Percentiles rank a stretch among this genome's conserved stretches.
Conservation (phyloP, 805 yeast species). For the Candida chauliodis region DNA sequence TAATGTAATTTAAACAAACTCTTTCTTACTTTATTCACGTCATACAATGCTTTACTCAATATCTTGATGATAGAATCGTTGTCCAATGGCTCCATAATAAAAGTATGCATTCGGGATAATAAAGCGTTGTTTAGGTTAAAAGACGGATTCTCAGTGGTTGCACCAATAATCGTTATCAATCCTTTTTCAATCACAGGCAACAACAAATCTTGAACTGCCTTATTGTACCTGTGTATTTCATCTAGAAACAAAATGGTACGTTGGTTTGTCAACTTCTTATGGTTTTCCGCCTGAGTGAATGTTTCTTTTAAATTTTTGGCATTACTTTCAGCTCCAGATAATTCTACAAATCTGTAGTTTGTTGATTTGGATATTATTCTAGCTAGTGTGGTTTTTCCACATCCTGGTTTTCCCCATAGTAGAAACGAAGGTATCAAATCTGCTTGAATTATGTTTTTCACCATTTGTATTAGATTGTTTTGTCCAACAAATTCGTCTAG, state of each 20-base stretch:
- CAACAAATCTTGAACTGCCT: slow-evolving; percentile 40
- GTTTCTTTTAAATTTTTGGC: slow-evolving; percentile 34
- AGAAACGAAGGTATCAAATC: slow-evolving; percentile 38
- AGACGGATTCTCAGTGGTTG: slow-evolving; percentile 64
- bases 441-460: slow-evolving; percentile 31
- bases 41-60: slow-evolving; percentile 33
- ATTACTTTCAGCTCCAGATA: slow-evolving; percentile 38
- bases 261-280: slow-evolving; percentile 28
- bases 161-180: slow-evolving; percentile 37
- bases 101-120: slow-evolving; percentile 42
- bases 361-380: slow-evolving; percentile 34
- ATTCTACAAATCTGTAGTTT: slow-evolving; percentile 32
- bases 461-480: slow-evolving; percentile 34
- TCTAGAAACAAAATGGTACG: slow-evolving; percentile 43
- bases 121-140: slow-evolving; percentile 41
- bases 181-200: slow-evolving; percentile 43
- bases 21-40: slow-evolving; percentile 58
- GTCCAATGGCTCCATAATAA: slow-evolving; percentile 38
- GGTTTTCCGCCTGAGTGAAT: slow-evolving; percentile 35
- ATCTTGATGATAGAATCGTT: slow-evolving; percentile 31
- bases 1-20: slow-evolving; percentile 47
- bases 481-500: slow-evolving; percentile 41
- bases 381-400: slow-evolving; percentile 42
- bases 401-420: slow-evolving; percentile 45
- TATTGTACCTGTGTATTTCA: slow-evolving; percentile 43